Conservation (phyloP, 1,139 yeast genomes). For the Blastobotrys serpentis region DNA sequence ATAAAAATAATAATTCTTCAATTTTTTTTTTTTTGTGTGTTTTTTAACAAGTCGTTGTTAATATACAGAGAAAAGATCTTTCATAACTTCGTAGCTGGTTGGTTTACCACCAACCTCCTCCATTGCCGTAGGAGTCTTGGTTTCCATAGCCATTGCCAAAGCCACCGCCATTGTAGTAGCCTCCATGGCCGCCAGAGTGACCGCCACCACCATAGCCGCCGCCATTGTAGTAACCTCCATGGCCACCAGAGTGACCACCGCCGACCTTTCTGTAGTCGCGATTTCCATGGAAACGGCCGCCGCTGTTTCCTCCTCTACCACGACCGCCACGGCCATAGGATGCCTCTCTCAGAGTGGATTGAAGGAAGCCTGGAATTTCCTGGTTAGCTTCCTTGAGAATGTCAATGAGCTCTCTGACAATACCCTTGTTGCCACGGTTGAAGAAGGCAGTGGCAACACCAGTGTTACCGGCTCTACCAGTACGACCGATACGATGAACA, state of each 20-base stretch:
- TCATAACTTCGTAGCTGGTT: conserved; percentile 5
- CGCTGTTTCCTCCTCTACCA: conserved; percentile 56
- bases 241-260: conserved; percentile 31
- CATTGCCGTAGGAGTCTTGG: conserved; percentile 22
- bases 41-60: conserved; percentile 18
- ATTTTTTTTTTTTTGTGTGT: conserved; percentile 20
- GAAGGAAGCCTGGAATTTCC: conserved; percentile 89
- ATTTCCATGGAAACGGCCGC: conserved; percentile 33
- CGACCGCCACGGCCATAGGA: conserved; percentile 60
- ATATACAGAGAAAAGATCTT: conserved; percentile 8
- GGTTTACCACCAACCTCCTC: conserved; percentile 19
- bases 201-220: conserved; percentile 34
- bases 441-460: conserved; percentile 98
- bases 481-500: conserved; percentile 99
- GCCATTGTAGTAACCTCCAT: conserved; percentile 31
- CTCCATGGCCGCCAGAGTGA: conserved; percentile 35
- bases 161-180: conserved; percentile 38
- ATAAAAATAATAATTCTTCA: conserved; percentile 8
- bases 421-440: conserved; percentile 90
- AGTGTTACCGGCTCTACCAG: conserved; percentile 99
- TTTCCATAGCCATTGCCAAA: conserved; percentile 37
- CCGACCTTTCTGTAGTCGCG: conserved; percentile 43
- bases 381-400: conserved; percentile 94
- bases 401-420: conserved; percentile 84
- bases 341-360: conserved; percentile 75